These are phyloP conservation scores for Pholiota molesta DNA, from an alignment of 768 basidiomycete species.

Conservation along the genomic window DNA sequence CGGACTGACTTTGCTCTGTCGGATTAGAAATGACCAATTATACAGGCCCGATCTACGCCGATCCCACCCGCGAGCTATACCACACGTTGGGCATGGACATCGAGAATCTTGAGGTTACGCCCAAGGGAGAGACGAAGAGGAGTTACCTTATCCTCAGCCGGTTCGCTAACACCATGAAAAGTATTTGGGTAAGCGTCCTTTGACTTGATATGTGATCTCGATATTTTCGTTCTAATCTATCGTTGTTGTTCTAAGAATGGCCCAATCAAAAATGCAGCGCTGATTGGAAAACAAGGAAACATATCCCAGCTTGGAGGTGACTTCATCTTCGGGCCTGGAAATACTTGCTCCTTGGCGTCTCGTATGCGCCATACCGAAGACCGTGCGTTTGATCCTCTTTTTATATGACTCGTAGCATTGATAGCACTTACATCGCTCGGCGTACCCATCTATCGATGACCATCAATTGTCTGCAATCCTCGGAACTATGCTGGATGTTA, in stretches of 20 bases:
- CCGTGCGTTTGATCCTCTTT: constrained; percentile 41
- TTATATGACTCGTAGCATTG: constrained; percentile 9
- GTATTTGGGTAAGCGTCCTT: constrained; percentile 43
- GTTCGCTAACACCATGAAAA: constrained; percentile 35
- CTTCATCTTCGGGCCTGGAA: constrained; percentile 60
- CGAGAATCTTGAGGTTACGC: constrained; percentile 48
- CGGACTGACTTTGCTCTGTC: background rate
- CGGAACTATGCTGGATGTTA: background rate
- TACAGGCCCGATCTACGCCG: constrained; percentile 58
- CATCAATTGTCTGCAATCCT: background rate
- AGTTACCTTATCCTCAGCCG: constrained; percentile 45
- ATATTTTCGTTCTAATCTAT: no score
- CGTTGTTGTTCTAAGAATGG: constrained; percentile 28
- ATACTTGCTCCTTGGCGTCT: constrained; percentile 50
- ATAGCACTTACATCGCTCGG: background rate
- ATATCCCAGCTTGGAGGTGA: constrained; percentile 66
- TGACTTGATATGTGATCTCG: background rate
- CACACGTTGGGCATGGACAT: constrained; percentile 61
- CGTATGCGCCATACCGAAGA: constrained; percentile 68
- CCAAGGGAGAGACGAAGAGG: constrained; percentile 43
- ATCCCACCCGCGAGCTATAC: constrained; percentile 64
- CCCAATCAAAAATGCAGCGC: constrained; percentile 42
- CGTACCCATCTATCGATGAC: background rate
- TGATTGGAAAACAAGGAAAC: constrained; percentile 66
- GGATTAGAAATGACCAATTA: constrained; percentile 49